Evolutionary conservation across 2,329 filamentous ascomycete species (phyloP).

Genomic region (Microthyrium microscopicum): DNA sequence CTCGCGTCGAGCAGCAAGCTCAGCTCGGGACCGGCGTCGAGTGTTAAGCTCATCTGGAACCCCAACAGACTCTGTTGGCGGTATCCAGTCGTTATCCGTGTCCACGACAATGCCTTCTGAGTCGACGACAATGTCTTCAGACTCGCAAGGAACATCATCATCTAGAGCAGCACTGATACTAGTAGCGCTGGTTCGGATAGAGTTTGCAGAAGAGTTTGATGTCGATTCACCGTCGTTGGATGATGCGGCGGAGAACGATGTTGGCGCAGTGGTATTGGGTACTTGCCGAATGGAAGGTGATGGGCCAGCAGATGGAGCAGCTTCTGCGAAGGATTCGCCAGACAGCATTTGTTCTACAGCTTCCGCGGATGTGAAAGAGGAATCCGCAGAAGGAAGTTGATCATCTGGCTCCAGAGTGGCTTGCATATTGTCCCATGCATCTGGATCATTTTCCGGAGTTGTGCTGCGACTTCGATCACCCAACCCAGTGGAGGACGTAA

Average conservation of each 20-base stretch:
- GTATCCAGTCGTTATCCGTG: too few species aligned
- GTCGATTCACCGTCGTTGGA: background rate
- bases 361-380: conserved; percentile 62
- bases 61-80: too few species aligned
- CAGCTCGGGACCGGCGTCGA: too few species aligned
- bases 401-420: conserved; percentile 69
- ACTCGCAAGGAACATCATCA: too few species aligned
- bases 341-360: conserved; percentile 32
- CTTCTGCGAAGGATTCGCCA: conserved; percentile 32
- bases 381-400: conserved; percentile 61
- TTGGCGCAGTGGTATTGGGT: conserved; percentile 17
- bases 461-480: conserved; percentile 78
- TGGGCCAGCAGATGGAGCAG: conserved; percentile 29
- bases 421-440: conserved; percentile 64
- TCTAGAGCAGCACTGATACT: too few species aligned
- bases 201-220: background rate
- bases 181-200: background rate
- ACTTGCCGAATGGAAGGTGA: conserved; percentile 28
- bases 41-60: too few species aligned
- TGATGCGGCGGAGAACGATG: too few species aligned
- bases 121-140: too few species aligned
- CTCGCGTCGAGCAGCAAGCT: too few species aligned
- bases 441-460: conserved; percentile 51
- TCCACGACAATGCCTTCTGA: too few species aligned
- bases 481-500: conserved; percentile 49